Conservation (phyloP, 208 protist species). For the Spironucleus salmonicida region DNA sequence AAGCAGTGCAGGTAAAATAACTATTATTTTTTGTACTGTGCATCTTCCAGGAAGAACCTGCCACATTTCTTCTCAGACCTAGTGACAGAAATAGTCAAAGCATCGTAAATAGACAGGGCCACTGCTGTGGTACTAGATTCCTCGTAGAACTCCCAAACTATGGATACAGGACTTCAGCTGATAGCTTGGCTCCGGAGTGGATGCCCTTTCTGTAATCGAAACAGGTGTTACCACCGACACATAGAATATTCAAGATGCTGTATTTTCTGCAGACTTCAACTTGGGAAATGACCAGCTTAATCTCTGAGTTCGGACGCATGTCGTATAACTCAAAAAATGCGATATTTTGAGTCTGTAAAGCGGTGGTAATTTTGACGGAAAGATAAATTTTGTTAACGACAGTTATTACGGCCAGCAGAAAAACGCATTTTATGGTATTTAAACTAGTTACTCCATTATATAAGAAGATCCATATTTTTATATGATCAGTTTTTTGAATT, state of each 20-base stretch:
- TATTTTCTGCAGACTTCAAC: too few species aligned
- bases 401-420: background rate
- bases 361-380: background rate
- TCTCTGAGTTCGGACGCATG: constrained; percentile 5
- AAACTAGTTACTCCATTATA: background rate
- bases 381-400: background rate
- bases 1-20: background rate
- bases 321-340: background rate
- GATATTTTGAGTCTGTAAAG: background rate
- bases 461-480: background rate
- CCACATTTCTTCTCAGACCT: constrained; percentile 25
- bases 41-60: background rate
- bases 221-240: background rate
- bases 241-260: background rate
- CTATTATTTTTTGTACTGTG: background rate
- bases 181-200: background rate
- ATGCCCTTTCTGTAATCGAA: background rate
- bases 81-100: constrained; percentile 27
- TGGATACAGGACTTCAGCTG: too few species aligned
- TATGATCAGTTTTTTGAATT: constrained; percentile 11
- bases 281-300: background rate
- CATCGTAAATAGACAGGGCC: background rate
- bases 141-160: constrained; percentile 2
- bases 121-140: background rate
- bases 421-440: background rate